Evolutionary conservation across 495 filamentous ascomycete species (phyloP).

Genomic region (Neurospora sp.): DNA sequence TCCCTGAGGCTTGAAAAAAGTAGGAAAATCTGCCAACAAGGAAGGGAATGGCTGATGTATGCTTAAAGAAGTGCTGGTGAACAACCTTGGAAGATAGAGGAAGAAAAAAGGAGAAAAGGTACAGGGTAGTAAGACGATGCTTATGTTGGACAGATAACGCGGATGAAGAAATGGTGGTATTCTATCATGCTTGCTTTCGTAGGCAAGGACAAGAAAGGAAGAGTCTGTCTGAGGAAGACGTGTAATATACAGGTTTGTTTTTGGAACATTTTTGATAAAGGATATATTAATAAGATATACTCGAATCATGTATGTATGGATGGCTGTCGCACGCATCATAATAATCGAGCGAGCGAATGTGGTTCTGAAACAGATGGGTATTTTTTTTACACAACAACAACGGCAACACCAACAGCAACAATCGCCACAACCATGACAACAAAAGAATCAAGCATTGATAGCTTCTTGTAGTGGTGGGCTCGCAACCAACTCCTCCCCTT

Average conservation of each 20-base stretch:
- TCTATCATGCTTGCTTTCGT: not conserved
- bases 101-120: too few species aligned
- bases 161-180: not conserved
- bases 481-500: conserved; percentile 22
- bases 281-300: not conserved
- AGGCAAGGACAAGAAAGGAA: not conserved
- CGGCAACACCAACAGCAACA: not conserved
- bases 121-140: too few species aligned
- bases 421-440: not conserved
- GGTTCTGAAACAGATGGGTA: not conserved
- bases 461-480: conserved; percentile 28
- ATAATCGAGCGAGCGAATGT: not conserved
- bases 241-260: not conserved
- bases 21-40: too few species aligned
- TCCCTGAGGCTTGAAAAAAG: too few species aligned
- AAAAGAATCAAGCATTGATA: conserved; percentile 24
- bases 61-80: too few species aligned
- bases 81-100: too few species aligned
- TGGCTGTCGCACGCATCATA: not conserved
- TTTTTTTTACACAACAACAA: not conserved
- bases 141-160: too few species aligned
- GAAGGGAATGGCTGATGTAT: too few species aligned
- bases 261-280: not conserved
- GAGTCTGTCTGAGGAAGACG: not conserved
- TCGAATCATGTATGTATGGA: not conserved